Evolutionary conservation across 805 yeast genomes (phyloP), one percentile per base, ranked within the genome.

Genomic region (Ogataea nakhonphanomensis): DNA sequence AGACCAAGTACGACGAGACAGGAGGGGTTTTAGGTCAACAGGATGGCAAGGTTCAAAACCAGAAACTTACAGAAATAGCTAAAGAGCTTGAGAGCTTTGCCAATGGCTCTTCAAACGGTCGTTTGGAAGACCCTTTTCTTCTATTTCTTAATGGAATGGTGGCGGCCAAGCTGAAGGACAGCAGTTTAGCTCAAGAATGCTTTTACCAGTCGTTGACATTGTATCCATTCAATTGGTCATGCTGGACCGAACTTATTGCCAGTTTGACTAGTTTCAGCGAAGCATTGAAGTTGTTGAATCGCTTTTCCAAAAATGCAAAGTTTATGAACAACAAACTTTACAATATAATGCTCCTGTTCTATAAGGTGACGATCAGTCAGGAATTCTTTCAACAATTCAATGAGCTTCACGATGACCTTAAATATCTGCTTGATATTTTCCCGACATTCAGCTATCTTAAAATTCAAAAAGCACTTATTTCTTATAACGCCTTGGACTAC

Each of bases 221-320:
- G 22, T 88, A 81, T 51, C 95, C 97, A 0, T 84, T 73, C 59
- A 91, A 91, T 59, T 93, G 99, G 99, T 76, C 90, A 39, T 84
- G 93, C 43, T 93, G 97, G 97, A 71, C 74, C 42, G 97, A 91
- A 56, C 67, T 93, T 28, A 65, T 79, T 9, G 66, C 77, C 4
- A 78, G 86, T 38, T 63, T 87, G 22, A 62, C 75, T 7, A 72
- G 78, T 23, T 70, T 79, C 39, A 84, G 81, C 44, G 85, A 84
- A 39, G 82, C 87, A 0, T 42, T 66, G 34, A 50, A 53, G 38
- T 54, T 73, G 46, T 46, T 70, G 30, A 55, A 64, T 45, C 61
- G 66, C 48, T 56, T 71, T 46, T 58, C 67, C 32, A 55, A 60
- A n/a, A 57, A 66, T 23, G 59, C 66, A 13, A 56, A 57, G 21